Conservation (phyloP, 2,329 filamentous ascomycete species). For the Zymoseptoria tritici region DNA sequence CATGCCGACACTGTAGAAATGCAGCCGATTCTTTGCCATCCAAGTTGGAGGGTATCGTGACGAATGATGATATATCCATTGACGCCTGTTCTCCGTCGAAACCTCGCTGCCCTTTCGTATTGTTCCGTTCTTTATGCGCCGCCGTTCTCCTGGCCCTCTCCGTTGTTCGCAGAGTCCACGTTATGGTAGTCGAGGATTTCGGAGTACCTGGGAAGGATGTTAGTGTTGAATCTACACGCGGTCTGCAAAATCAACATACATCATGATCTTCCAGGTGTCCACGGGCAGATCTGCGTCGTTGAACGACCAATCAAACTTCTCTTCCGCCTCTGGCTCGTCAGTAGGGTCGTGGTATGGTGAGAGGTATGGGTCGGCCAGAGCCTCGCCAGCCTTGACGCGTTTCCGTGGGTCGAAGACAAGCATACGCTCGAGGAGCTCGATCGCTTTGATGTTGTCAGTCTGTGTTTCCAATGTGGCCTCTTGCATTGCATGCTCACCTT, state of each 20-base stretch:
- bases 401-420: constrained; percentile 98
- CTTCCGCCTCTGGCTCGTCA: constrained; percentile 88
- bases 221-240: not conserved
- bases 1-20: not conserved
- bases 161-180: constrained; percentile 52
- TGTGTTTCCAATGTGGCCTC: not conserved
- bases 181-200: constrained; percentile 99
- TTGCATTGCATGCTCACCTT: constrained; percentile 7
- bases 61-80: not conserved
- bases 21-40: not conserved
- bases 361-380: constrained; percentile 86
- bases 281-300: constrained; percentile 96
- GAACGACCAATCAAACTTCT: constrained; percentile 99
- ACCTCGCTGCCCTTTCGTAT: not conserved
- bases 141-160: constrained; percentile 13
- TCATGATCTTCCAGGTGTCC: constrained; percentile 99
- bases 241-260: constrained; percentile 52
- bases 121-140: constrained; percentile 4
- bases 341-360: constrained; percentile 95
- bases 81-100: not conserved
- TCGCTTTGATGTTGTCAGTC: constrained; percentile 40
- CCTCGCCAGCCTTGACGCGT: constrained; percentile 79
- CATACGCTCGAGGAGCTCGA: constrained; percentile 93
- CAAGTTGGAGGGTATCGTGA: not conserved
- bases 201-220: constrained; percentile 65